These are phyloP conservation scores for Fonsecaea nubica DNA, from an alignment of 2,329 filamentous ascomycete species.

Conservation along the genomic window DNA sequence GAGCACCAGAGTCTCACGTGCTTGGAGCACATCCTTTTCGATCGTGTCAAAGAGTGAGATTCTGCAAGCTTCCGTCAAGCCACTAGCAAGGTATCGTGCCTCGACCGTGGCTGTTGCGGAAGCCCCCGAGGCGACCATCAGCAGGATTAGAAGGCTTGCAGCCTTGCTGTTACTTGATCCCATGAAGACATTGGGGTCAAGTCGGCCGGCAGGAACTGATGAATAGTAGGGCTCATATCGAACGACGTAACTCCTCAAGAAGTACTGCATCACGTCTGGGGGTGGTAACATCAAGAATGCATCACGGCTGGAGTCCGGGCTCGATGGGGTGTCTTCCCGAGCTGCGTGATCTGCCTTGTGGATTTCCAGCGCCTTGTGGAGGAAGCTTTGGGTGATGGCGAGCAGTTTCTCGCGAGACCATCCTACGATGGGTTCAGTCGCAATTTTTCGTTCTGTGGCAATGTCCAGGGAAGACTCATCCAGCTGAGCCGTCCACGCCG, in stretches of 20 bases:
- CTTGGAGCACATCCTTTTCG: slow-evolving; percentile 73
- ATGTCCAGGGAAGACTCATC: slow-evolving; percentile 51
- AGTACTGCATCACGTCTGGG: slow-evolving; percentile 70
- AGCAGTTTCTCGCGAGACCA: slow-evolving; percentile 71
- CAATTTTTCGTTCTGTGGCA: slow-evolving; percentile 54
- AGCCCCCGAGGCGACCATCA: slow-evolving; percentile 76
- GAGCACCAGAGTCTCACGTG: slow-evolving; percentile 68
- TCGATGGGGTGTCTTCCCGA: slow-evolving; percentile 39
- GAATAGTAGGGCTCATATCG: slow-evolving; percentile 72
- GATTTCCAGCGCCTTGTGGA: slow-evolving; percentile 73
- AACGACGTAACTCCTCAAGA: slow-evolving; percentile 69
- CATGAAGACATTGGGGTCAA: slow-evolving; percentile 72
- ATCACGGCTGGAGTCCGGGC: slow-evolving; percentile 59
- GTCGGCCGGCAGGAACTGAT: slow-evolving; percentile 63
- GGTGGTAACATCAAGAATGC: slow-evolving; percentile 69
- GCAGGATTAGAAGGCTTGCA: slow-evolving; percentile 68
- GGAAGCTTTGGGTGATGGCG: slow-evolving; percentile 73
- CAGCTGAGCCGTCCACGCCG: slow-evolving; percentile 59
- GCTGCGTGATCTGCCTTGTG: slow-evolving; percentile 55
- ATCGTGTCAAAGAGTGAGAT: slow-evolving; percentile 75
- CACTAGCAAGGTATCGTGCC: slow-evolving; percentile 69
- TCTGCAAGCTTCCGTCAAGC: slow-evolving; percentile 72
- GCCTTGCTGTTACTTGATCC: slow-evolving; percentile 67
- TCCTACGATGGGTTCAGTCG: slow-evolving; percentile 58
- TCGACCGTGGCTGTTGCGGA: slow-evolving; percentile 70